phyloP scores from a whole-genome alignment of 768 basidiomycete species.

The Cystofilobasidium bisporidii region DNA sequence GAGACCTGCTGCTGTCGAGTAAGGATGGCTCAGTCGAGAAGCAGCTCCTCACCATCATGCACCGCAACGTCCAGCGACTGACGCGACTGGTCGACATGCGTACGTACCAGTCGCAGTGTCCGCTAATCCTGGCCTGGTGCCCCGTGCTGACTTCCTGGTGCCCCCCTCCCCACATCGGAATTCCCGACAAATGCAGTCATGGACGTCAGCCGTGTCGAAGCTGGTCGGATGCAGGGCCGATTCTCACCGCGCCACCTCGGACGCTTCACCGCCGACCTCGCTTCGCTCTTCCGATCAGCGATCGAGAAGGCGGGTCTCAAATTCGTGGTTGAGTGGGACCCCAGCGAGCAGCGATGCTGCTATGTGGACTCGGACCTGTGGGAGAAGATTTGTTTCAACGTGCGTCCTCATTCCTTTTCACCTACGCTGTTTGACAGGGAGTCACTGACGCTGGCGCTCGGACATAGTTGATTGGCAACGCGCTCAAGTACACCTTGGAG shows the following conservation, averaged over 20 bases:
- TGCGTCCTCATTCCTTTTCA: neutral
- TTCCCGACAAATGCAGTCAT: neutral
- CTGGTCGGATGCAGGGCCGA: constrained; percentile 38
- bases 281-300: constrained; percentile 39
- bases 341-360: constrained; percentile 28
- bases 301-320: constrained; percentile 38
- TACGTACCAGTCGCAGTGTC: neutral
- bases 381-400: constrained; percentile 35
- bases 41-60: constrained; percentile 30
- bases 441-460: constrained; percentile 30
- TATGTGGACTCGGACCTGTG: constrained; percentile 41
- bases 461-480: constrained; percentile 4
- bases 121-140: too few species aligned
- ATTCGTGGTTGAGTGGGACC: constrained; percentile 38
- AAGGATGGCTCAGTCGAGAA: constrained; percentile 28
- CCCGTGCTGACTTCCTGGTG: too few species aligned
- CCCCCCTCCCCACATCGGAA: too few species aligned
- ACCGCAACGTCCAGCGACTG: constrained; percentile 41
- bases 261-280: constrained; percentile 38
- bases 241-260: constrained; percentile 40
- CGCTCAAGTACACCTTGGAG: constrained; percentile 37
- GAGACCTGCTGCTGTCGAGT: neutral
- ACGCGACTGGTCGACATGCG: constrained; percentile 39
- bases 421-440: neutral
- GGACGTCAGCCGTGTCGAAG: constrained; percentile 40